Evolutionary conservation across 2,329 filamentous ascomycete genomes (phyloP), one percentile per base, ranked within the genome.

Genomic region (Cadophora malorum): DNA sequence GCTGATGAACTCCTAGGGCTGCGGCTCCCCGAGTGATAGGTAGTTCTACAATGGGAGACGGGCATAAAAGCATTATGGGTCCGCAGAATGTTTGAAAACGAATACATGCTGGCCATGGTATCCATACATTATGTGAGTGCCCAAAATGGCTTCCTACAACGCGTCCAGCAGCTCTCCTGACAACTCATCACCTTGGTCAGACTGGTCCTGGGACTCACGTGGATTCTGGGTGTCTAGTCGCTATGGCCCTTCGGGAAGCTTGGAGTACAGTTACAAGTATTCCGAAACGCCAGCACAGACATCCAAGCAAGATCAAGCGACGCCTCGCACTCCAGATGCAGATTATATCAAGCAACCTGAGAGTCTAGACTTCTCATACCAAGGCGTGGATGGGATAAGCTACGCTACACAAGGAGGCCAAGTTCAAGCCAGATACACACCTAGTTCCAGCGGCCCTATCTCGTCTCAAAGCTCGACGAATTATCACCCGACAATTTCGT

Each of bases 121-220:
- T 28, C 50, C 49, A 28, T 45, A 49, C 59, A 49, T 14, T n/a
- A 23, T 62, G 28, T 25, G 12, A 14, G 12, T 9, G 31, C 50
- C 62, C 31, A 64, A 25, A n/a, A 67, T 64, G 61, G 52, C 45
- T 53, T 41, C 66, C 25, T 45, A 63, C 31, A 68, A 64, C 53
- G 10, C 50, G 12, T 63, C 67, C 64, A 67, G 69, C 3, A 71
- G 69, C 41, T 53, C 58, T n/a, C 25, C 50, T 45, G 67, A 71
- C 25, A 23, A 53, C 23, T 64, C 69, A 4, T 68, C 64, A 19
- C 28, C 31, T 38, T 71, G 71, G 69, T 69, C 68, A 6, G 61
- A 70, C 5, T 65, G 64, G 63, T 53, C 45, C 8, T 71, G 59
- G 63, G 66, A 73, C 45, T 21, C 63, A 16, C 41, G 33, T 25